Evolutionary conservation across 257 asterid species (phyloP).

Genomic region (Euphrasia confusa): DNA sequence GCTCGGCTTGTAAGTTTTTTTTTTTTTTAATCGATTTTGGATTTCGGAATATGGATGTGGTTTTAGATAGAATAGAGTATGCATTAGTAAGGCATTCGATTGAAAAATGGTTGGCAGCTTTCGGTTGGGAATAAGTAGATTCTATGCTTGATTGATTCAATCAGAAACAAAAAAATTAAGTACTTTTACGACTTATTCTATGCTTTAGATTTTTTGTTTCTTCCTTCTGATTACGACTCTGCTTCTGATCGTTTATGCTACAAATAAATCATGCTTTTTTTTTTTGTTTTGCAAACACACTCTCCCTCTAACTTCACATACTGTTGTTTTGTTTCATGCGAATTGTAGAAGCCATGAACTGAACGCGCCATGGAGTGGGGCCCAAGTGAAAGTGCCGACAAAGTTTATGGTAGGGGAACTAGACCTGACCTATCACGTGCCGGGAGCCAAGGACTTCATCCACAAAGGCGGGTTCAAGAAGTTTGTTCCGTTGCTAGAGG

Average conservation of each 20-base stretch:
- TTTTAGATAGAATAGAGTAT: not conserved
- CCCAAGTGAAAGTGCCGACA: conserved; percentile 51
- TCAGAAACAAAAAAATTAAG: too few relatives aligned
- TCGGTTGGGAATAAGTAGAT: too few relatives aligned
- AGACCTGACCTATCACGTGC: conserved; percentile 48
- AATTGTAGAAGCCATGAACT: conserved; percentile 59
- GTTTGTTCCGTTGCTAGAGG: conserved; percentile 54
- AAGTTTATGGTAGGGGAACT: conserved; percentile 62
- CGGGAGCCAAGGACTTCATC: conserved; percentile 46
- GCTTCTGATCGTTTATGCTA: too few relatives aligned
- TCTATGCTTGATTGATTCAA: too few relatives aligned
- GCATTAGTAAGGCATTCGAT: not conserved
- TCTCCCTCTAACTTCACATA: not conserved
- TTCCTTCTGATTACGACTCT: too few relatives aligned
- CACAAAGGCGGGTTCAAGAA: conserved; percentile 55
- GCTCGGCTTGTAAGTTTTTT: conserved; percentile 34
- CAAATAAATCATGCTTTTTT: too few relatives aligned
- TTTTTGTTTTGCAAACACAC: not conserved
- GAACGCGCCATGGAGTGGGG: conserved; percentile 59
- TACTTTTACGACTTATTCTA: too few relatives aligned
- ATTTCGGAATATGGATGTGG: not conserved
- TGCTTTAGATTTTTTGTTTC: too few relatives aligned
- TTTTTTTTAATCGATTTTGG: not conserved
- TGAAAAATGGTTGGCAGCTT: too few relatives aligned
- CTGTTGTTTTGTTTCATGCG: not conserved